phyloP scores from a whole-genome alignment of 139 green algal species.

The Limnomonas spitsbergensis region DNA sequence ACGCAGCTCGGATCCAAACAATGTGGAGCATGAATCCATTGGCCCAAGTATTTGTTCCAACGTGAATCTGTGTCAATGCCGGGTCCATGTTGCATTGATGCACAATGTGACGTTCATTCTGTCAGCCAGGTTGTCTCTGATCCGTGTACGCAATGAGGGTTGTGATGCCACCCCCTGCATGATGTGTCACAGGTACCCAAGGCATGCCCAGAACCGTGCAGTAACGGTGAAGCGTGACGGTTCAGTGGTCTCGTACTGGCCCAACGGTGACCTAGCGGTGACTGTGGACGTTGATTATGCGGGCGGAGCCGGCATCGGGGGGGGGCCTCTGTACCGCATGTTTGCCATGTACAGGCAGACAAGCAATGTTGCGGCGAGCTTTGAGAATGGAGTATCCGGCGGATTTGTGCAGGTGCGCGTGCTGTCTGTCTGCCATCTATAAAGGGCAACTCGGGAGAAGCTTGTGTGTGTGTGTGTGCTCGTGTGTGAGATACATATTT shows the following conservation, averaged over 20 bases:
- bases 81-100: no score
- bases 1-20: no score
- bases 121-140: no score
- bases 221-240: conserved; percentile 30
- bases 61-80: no score
- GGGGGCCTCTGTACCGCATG: conserved; percentile 20
- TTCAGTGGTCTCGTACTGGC: conserved; percentile 28
- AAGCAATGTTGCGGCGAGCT: conserved; percentile 33
- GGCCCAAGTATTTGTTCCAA: no score
- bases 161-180: no score
- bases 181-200: conserved; percentile 16
- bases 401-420: conserved; percentile 28
- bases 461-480: no score
- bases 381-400: conserved; percentile 15
- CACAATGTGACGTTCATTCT: not conserved
- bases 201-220: not conserved
- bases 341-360: conserved; percentile 17
- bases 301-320: not conserved
- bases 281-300: conserved; percentile 33
- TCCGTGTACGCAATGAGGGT: no score
- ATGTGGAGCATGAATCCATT: no score
- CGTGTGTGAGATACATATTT: no score
- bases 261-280: conserved; percentile 32
- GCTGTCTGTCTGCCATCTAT: not conserved
- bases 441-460: no score